These are phyloP conservation scores for Trypanosoma scelopori DNA, from an alignment of 208 protist genomes.

Conservation along the genomic window DNA sequence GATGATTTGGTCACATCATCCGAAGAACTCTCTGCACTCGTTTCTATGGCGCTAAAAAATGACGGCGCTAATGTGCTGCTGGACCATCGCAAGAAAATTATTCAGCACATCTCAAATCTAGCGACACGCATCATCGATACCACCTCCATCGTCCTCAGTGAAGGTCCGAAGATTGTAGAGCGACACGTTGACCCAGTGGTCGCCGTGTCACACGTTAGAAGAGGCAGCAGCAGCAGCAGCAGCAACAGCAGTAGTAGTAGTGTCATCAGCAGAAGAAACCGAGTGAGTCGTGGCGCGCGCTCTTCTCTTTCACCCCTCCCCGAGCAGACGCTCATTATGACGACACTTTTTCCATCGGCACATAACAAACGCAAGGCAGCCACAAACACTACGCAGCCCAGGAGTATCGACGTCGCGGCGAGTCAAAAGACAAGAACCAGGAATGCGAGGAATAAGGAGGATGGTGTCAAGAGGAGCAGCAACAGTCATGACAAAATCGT, in stretches of 20 bases:
- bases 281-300: too few species aligned
- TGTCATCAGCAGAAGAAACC: too few species aligned
- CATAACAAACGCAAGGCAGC: too few species aligned
- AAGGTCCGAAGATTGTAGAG: neutral
- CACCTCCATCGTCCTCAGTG: constrained; percentile 1
- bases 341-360: too few species aligned
- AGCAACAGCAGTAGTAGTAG: too few species aligned
- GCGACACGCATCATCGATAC: constrained; percentile 11
- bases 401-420: too few species aligned
- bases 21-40: neutral
- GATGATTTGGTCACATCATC: neutral
- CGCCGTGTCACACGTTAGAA: neutral
- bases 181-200: neutral
- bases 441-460: too few species aligned
- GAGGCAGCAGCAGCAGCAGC: neutral
- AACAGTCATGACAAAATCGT: neutral
- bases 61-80: constrained; percentile 3
- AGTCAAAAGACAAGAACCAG: too few species aligned
- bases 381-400: too few species aligned
- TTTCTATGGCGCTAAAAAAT: neutral
- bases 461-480: too few species aligned
- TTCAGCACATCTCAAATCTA: constrained; percentile 1
- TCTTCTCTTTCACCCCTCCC: too few species aligned
- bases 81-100: constrained; percentile 2
- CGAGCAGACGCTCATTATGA: too few species aligned